Base-by-base conservation (phyloP, 1,139 yeast species). In the Suhomyces wounanorum region DNA sequence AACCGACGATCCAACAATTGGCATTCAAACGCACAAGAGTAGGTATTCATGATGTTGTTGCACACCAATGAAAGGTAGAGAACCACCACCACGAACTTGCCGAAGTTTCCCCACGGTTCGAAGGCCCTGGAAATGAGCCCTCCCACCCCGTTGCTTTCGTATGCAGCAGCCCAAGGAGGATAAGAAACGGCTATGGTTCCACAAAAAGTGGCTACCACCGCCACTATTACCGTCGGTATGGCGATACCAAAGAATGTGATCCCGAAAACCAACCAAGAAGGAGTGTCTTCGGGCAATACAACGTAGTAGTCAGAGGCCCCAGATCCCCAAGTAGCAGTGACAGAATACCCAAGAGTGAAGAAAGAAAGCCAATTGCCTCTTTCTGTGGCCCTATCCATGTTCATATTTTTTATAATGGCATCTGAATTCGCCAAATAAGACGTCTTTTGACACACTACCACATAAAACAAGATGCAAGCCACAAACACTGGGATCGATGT, bases 1-100 rank as follows among this genome's bases (percentile, higher is more conserved):
- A 65, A 49, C 6, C 56, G 53, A n/a, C 50, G 47, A 40, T 62
- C 65, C 7, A 66, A 59, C 21, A 66, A 53, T 44, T 66, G 70
- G 48, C 64, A 59, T 44, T 64, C 67, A 44, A 66, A 62, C 1
- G 67, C 69, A 35, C 60, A 58, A 14, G 67, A 62, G 49, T 66
- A 66, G 9, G 69, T 64, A 52, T 65, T 66, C 65, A 73, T 68
- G 54, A 73, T 66, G 51, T 70, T 72, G 56, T 72, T 73, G 56
- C 75, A 69, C 33, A 72, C 65, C 44, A 73, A 63, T 3, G 76
- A 72, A 9, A 73, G 49, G 59, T 61, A 72, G 47, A 71, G 59
- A 7, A 71, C 43, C 10, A 72, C 72, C 39, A 68, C 68, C 36
- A 71, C 65, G 55, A 72, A 68, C 47, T 68, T 68, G 6, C 70